Conservation (phyloP, 164 flowering plant species). For the Macadamia integrifolia region DNA sequence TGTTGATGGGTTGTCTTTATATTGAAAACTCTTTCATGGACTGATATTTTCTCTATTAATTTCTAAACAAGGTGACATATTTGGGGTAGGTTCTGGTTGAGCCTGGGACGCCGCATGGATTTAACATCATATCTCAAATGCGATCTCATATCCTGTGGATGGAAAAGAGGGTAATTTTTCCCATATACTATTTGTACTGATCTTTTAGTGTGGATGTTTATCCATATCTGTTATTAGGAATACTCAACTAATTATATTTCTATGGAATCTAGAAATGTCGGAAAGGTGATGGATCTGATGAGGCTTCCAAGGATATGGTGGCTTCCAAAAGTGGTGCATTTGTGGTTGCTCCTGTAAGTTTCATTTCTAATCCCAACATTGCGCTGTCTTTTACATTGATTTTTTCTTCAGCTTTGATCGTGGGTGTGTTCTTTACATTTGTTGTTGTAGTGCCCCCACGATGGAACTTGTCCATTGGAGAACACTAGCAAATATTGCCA, state of each 20-base stretch:
- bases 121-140: constrained; percentile 76
- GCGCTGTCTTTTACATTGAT: not conserved
- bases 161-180: constrained; percentile 69
- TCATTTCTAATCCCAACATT: not conserved
- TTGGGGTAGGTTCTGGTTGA: constrained; percentile 75
- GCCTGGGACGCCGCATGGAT: constrained; percentile 97
- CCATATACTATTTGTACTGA: not conserved
- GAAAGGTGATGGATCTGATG: constrained; percentile 29
- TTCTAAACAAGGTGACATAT: constrained; percentile 7
- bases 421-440: not conserved
- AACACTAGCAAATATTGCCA: constrained; percentile 87
- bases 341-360: constrained; percentile 94
- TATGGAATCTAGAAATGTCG: constrained; percentile 53
- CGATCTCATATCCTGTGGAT: constrained; percentile 95
- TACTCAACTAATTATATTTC: constrained; percentile 6
- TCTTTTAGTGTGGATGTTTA: no score
- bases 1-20: not conserved
- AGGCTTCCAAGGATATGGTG: constrained; percentile 37
- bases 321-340: constrained; percentile 56
- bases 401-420: not conserved
- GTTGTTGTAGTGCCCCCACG: constrained; percentile 83
- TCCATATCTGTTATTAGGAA: no score
- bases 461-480: constrained; percentile 84
- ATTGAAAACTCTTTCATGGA: not conserved
- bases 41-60: not conserved